These are phyloP conservation scores for Aspergillus vadensis DNA, from an alignment of 2,329 filamentous ascomycete species.

Conservation along the genomic window DNA sequence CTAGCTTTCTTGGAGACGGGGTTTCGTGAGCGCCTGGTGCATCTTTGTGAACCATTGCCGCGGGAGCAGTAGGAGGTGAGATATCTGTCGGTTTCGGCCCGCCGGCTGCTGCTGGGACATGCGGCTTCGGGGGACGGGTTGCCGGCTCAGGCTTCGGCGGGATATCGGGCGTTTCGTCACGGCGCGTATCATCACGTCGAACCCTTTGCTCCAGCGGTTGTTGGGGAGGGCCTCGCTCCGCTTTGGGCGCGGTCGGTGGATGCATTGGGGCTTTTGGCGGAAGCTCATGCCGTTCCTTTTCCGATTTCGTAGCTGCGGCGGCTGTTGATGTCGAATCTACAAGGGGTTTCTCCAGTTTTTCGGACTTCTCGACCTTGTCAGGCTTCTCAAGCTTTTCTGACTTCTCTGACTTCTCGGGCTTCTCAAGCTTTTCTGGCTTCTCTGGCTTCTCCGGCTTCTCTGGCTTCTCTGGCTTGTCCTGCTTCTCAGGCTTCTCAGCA, in stretches of 20 bases:
- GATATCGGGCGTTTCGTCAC: constrained; percentile 25
- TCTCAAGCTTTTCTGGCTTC: constrained; percentile 30
- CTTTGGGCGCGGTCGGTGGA: constrained; percentile 49
- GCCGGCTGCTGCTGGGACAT: constrained; percentile 16
- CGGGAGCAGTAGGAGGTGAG: constrained; percentile 41
- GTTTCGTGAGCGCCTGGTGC: constrained; percentile 23
- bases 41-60: constrained; percentile 36
- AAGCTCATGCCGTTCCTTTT: constrained; percentile 30
- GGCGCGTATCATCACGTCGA: constrained; percentile 28
- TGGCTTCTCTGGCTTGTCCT: constrained; percentile 29
- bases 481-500: constrained; percentile 28
- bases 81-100: constrained; percentile 30
- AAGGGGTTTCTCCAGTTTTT: constrained; percentile 20
- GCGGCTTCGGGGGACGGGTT: constrained; percentile 27
- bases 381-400: constrained; percentile 29
- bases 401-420: constrained; percentile 30
- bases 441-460: constrained; percentile 30
- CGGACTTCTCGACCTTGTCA: constrained; percentile 18
- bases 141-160: constrained; percentile 29
- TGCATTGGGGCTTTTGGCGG: constrained; percentile 30
- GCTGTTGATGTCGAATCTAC: constrained; percentile 16
- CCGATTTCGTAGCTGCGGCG: constrained; percentile 13
- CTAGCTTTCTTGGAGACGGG: constrained; percentile 21
- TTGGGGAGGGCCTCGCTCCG: constrained; percentile 36
- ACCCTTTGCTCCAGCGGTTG: constrained; percentile 27